Conservation (phyloP, 129 eudicot species). For the Centaurea solstitialis region DNA sequence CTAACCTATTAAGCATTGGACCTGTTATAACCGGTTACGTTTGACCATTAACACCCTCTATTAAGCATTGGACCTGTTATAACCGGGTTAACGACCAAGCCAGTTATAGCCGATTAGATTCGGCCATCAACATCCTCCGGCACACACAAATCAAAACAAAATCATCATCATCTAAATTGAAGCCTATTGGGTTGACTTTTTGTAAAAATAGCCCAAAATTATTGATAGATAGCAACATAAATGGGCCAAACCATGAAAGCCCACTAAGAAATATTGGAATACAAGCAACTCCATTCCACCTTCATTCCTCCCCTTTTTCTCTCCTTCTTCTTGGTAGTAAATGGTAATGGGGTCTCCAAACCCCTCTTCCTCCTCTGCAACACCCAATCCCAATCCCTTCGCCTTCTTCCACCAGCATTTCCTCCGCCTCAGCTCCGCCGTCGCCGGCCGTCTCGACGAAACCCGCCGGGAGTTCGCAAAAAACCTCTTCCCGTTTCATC, state of each 20-base stretch:
- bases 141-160: too few relatives aligned
- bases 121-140: too few relatives aligned
- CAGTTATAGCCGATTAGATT: too few relatives aligned
- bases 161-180: too few relatives aligned
- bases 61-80: too few relatives aligned
- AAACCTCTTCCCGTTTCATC: constrained; percentile 27
- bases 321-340: not conserved
- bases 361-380: constrained; percentile 39
- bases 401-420: constrained; percentile 64
- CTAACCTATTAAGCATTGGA: too few relatives aligned
- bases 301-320: constrained; percentile 9
- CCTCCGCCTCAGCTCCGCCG: constrained; percentile 50
- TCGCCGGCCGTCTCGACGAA: constrained; percentile 57
- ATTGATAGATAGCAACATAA: not conserved
- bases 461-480: constrained; percentile 39
- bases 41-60: too few relatives aligned
- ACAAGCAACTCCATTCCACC: not conserved
- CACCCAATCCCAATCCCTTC: constrained; percentile 64
- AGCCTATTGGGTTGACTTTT: too few relatives aligned
- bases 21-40: too few relatives aligned
- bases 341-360: constrained; percentile 52
- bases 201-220: not conserved
- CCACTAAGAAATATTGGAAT: not conserved
- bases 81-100: too few relatives aligned
- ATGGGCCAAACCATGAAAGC: constrained; percentile 21